Conservation (phyloP, 345 rosid genomes). For the Draba incana region DNA sequence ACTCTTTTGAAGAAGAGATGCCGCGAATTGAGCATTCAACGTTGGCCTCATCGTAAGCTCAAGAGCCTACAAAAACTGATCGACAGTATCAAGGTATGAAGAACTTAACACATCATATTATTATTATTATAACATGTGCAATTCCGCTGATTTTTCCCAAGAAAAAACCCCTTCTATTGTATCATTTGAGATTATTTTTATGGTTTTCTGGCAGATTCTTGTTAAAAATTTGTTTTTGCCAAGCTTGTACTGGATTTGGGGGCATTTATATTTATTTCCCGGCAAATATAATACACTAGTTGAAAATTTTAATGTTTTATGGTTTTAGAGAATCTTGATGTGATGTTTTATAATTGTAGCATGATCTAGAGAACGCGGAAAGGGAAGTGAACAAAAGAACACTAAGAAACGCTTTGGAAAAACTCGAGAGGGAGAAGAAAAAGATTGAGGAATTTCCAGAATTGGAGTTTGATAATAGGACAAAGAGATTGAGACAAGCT, state of each 20-base stretch:
- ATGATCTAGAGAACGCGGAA: constrained; percentile 37
- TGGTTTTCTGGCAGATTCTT: background rate
- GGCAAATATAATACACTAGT: background rate
- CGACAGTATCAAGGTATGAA: constrained; percentile 48
- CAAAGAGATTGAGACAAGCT: constrained; percentile 76
- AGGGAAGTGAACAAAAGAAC: constrained; percentile 39
- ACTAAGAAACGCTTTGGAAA: constrained; percentile 46
- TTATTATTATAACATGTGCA: no score
- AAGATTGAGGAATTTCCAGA: constrained; percentile 59
- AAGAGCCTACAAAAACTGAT: constrained; percentile 59
- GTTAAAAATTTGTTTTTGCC: background rate
- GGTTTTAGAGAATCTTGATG: background rate
- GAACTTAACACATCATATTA: background rate
- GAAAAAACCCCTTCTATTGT: no score
- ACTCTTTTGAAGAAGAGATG: constrained; percentile 64
- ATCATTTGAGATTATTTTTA: background rate
- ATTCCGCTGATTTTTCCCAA: no score
- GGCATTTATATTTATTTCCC: no score
- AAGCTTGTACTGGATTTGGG: background rate
- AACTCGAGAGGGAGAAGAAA: constrained; percentile 60
- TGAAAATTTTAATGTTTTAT: background rate
- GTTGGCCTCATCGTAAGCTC: constrained; percentile 74
- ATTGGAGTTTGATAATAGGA: constrained; percentile 47
- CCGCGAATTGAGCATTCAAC: constrained; percentile 54
- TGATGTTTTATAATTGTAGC: constrained; percentile 10